Base-by-base conservation (phyloP, 345 rosid species). In the Lagerstroemia speciosa region DNA sequence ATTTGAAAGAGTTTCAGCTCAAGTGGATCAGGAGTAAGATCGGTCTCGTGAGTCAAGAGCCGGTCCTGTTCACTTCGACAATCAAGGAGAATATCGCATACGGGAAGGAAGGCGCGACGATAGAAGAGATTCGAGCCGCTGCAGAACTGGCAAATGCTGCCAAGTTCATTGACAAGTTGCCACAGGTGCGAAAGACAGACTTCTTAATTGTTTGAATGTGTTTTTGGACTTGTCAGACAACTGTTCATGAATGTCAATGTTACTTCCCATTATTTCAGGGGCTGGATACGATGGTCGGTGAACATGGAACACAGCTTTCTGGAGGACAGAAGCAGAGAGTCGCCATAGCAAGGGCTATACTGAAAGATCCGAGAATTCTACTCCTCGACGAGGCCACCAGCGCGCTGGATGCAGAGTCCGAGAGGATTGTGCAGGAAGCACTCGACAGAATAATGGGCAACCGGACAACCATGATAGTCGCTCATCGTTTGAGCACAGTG, bases 311-410 rank as follows among this genome's bases (percentile, higher is more conserved):
- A 16, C 97, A 87, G 73, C 88, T 94, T 29, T 91, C 97, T 0
- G 99, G 99, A 12, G 99, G 99, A 33, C 99, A 94, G 71, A 93
- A 93, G 77, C 99, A 93, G 79, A 85, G 98, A 72, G 81, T 92
- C 68, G 98, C 98, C 3, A 89, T 92, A 38, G 98, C 98, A 2
- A 87, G 98, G 76, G 98, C 98, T 6, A 89, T 89, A 36, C 70
- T 89, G 32, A 92, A 92, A 76, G 83, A 91, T 48, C 98, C 96
- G 0, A 55, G 96, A 66, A 88, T 92, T 26, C 78, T 92, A 67
- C 90, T 92, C 27, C 72, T 92, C 26, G 98, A 92, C 20, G 98
- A 92, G 76, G 98, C 98, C 27, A 92, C 98, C 3, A 92, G 95
- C 66, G 98, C 98, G 2, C 89, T 92, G 1, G 96, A 92, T 69